Base-by-base conservation (phyloP, 805 yeast genomes). In the Candida pini region DNA sequence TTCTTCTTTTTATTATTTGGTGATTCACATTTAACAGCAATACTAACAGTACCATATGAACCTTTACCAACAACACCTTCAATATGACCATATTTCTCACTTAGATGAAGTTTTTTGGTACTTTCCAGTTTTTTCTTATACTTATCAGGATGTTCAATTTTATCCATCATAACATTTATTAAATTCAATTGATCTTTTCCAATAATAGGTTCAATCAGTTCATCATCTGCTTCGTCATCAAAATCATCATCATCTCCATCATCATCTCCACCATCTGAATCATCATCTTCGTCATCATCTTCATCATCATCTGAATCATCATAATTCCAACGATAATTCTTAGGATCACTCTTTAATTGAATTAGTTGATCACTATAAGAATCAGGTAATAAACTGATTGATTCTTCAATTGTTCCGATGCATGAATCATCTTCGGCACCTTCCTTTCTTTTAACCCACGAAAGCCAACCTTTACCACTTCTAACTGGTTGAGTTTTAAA, bases 61-160 rank as follows among this genome's bases (percentile, higher is more conserved):
- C 73, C 74, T 30, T 58, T 64, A 26, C 74, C 74, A 28, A 68
- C 55, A 27, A 74, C 57, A 7, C 78, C 78, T 36, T 66, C 60
- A 17, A 70, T 62, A 36, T 62, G 66, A 20, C 81, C 81, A 44
- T 73, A 75, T 44, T 68, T 73, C 19, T 62, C 62, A 6, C 58
- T 49, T 15, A 73, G 50, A 4, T 57, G 63, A 23, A 62, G 51
- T 40, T 59, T 62, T 26, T 54, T 51, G 21, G 51, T 47, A 8
- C 54, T 34, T 23, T 33, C 35, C 19, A 51, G 14, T 33, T 55
- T 56, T n/a, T 58, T 60, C 30, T 58, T 49, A 31, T 47, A 56
- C 40, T 53, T 54, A 10, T 58, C 57, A 1, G 66, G 65, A 35
- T 63, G 60, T 34, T 69, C 69, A 33, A 73, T 73, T 40, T 63